Evolutionary conservation across 331 rosid species (phyloP).

Genomic region (Arachis monticola): DNA sequence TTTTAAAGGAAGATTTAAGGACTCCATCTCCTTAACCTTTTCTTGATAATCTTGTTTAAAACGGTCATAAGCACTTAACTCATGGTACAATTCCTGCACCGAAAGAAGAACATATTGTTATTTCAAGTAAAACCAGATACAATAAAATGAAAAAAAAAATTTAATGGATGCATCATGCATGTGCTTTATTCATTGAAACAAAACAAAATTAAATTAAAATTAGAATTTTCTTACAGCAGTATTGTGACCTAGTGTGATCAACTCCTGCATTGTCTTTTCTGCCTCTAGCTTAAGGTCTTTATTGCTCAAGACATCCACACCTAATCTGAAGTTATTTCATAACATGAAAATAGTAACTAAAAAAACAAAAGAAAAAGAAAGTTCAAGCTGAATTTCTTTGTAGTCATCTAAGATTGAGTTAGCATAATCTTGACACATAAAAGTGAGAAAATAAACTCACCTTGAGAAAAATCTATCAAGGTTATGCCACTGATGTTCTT

Average conservation of each 20-base stretch:
- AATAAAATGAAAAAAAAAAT: neutral
- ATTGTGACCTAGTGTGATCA: slow-evolving; percentile 60
- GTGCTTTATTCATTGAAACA: slow-evolving; percentile 22
- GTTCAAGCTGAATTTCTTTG: slow-evolving; percentile 52
- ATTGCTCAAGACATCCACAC: slow-evolving; percentile 49
- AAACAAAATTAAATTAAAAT: slow-evolving; percentile 13
- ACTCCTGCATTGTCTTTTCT: slow-evolving; percentile 67
- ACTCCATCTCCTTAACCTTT: slow-evolving; percentile 74
- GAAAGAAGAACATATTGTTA: slow-evolving; percentile 17
- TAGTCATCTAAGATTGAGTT: slow-evolving; percentile 18
- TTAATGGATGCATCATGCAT: neutral
- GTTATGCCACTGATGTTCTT: slow-evolving; percentile 83
- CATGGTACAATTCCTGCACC: slow-evolving; percentile 83
- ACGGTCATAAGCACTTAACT: slow-evolving; percentile 67
- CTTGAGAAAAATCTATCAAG: slow-evolving; percentile 65
- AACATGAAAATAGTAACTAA: too few relatives aligned
- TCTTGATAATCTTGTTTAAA: slow-evolving; percentile 80
- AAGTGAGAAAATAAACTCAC: slow-evolving; percentile 52
- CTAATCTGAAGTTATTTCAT: slow-evolving; percentile 61
- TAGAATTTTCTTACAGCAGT: slow-evolving; percentile 73
- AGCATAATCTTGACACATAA: slow-evolving; percentile 19
- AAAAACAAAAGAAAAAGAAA: neutral
- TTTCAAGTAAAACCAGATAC: slow-evolving; percentile 7
- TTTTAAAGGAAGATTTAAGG: slow-evolving; percentile 67
- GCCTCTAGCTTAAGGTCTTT: slow-evolving; percentile 57